Conservation (phyloP, 192 early-diverging fungal genomes). For the Cladochytrium replicatum region DNA sequence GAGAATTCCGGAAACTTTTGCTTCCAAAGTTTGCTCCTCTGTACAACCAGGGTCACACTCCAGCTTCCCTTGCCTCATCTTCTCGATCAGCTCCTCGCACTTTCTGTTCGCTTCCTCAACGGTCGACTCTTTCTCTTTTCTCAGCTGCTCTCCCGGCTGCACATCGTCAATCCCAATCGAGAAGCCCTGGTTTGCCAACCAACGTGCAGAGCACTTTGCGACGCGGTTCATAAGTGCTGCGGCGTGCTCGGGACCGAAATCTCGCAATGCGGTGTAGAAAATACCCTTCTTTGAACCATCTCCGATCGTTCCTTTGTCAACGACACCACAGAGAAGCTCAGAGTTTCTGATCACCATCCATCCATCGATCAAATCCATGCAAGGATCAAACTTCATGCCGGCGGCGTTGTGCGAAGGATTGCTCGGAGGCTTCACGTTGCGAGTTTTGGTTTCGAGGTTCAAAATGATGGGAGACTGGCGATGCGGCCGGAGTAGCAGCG, state of each 20-base stretch:
- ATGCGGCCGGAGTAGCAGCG: conserved; percentile 81
- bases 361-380: conserved; percentile 80
- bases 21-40: conserved; percentile 80
- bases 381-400: conserved; percentile 17
- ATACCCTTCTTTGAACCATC: conserved; percentile 92
- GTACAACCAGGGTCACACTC: conserved; percentile 80
- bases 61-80: conserved; percentile 59
- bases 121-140: conserved; percentile 64
- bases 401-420: conserved; percentile 29
- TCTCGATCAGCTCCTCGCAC: conserved; percentile 73
- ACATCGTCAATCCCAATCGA: conserved; percentile 99
- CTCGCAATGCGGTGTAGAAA: conserved; percentile 86
- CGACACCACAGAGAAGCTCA: conserved; percentile 84
- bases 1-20: conserved; percentile 75
- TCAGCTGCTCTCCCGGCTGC: conserved; percentile 68
- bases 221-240: conserved; percentile 88
- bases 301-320: conserved; percentile 94
- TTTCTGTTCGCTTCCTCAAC: conserved; percentile 71
- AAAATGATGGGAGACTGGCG: conserved; percentile 50
- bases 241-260: conserved; percentile 78
- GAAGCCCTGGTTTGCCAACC: conserved; percentile 88
- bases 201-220: conserved; percentile 86
- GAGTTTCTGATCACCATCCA: conserved; percentile 86
- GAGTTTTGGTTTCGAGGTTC: conserved; percentile 77
- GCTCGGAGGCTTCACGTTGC: conserved; percentile 30